Base-by-base conservation (phyloP, 2,329 filamentous ascomycete genomes). In the Talaromyces pinophilus region DNA sequence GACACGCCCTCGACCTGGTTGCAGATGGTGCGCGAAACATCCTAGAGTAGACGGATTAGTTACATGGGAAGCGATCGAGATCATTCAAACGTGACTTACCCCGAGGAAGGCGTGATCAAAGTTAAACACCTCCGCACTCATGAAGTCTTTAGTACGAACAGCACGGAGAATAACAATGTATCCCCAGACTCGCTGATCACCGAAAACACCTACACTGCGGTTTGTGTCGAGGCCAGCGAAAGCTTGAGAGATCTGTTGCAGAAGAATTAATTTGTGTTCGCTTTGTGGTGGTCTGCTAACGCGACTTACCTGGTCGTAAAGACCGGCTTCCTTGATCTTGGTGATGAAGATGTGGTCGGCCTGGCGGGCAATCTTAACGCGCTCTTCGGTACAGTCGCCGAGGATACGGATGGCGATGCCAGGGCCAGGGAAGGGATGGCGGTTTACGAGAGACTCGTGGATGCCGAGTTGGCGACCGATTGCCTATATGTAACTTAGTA, bases 351-450 rank as follows among this genome's bases (percentile, higher is more conserved):
- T 82, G 25, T 64, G 33, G 17, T 75, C 72, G 17, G 73, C 72
- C 54, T 73, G 62, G 5, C 73, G 71, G 30, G 87, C 91, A 69
- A 96, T 93, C 61, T 86, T 86, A 5, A 96, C 90, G 50, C 90
- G 87, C 75, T 93, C 90, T 1, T 84, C 85, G 1, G 92, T 96
- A 15, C 97, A 89, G 71, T 96, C 93, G 42, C 93, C 93, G 0
- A 97, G 82, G 67, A 67, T 59, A 15, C 63, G 42, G 7, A 67
- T 67, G 28, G 86, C 92, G 68, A 96, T 87, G 62, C 89, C 88
- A 13, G 89, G 90, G 48, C 90, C 90, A 0, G 90, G 90, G 65
- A 72, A 71, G 28, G 70, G 90, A 74, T 93, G 91, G 38, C 91
- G 83, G 87, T 88, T 91, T 64, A 94, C 88, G 7, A 94, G 87